Conservation (phyloP, 2,329 filamentous ascomycete species). For the Rhexocercosporidium sp. region DNA sequence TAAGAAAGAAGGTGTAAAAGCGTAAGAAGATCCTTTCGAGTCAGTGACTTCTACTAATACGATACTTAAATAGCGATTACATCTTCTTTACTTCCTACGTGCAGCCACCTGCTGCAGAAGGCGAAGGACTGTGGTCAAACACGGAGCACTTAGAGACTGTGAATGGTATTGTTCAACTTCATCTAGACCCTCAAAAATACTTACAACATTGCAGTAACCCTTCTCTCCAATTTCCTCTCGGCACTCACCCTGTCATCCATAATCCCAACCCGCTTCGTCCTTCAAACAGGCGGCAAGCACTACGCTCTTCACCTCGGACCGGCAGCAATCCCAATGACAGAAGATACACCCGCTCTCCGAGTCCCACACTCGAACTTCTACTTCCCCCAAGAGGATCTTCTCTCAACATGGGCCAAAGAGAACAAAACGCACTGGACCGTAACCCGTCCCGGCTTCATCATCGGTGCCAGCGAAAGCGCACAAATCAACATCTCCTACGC, state of each 20-base stretch:
- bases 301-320: constrained; percentile 42
- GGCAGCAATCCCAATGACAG: constrained; percentile 33
- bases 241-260: constrained; percentile 26
- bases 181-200: neutral
- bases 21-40: neutral
- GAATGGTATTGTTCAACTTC: constrained; percentile 14
- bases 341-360: constrained; percentile 20
- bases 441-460: constrained; percentile 26
- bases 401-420: constrained; percentile 13
- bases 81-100: constrained; percentile 28
- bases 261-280: constrained; percentile 28
- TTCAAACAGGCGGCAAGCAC: constrained; percentile 44
- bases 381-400: constrained; percentile 28
- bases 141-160: constrained; percentile 21
- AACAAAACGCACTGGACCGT: constrained; percentile 24
- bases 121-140: constrained; percentile 21
- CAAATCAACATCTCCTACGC: constrained; percentile 38
- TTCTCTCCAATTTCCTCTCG: constrained; percentile 25
- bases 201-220: constrained; percentile 7
- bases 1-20: constrained; percentile 17
- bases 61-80: constrained; percentile 13
- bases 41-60: neutral
- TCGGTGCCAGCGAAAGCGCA: constrained; percentile 21
- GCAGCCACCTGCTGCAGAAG: constrained; percentile 21
- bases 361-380: constrained; percentile 27